A percentile compares a stretch with the other conserved stretches of the same genome.
phyloP scores from a whole-genome alignment of 805 yeast species.

The Candida awuae region DNA sequence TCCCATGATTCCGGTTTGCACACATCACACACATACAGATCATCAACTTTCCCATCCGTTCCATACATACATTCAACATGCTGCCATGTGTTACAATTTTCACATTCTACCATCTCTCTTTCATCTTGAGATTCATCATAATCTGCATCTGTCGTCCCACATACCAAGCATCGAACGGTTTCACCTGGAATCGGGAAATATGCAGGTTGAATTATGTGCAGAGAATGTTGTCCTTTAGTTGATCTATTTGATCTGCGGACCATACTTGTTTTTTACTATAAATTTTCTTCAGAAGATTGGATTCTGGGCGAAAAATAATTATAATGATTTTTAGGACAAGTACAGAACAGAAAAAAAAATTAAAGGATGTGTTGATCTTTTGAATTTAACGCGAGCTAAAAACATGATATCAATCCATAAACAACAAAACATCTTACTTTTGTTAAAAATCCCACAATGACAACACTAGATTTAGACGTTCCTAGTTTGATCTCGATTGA shows the following conservation, averaged over 20 bases:
- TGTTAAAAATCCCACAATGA: not conserved
- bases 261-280: not conserved
- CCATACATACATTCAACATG: constrained; percentile 58
- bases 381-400: too few species aligned
- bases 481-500: constrained; percentile 74
- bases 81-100: constrained; percentile 62
- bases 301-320: not conserved
- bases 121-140: constrained; percentile 49
- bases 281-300: not conserved
- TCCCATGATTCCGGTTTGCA: constrained; percentile 36
- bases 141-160: constrained; percentile 52
- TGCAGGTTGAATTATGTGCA: not conserved
- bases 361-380: too few species aligned
- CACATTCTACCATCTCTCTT: constrained; percentile 48
- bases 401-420: not conserved
- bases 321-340: too few species aligned
- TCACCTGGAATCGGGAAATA: constrained; percentile 3
- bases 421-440: not conserved
- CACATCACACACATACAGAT: constrained; percentile 43
- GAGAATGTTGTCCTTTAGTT: not conserved
- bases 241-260: not conserved
- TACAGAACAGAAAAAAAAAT: too few species aligned
- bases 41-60: constrained; percentile 34
- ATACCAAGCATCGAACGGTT: constrained; percentile 49
- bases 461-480: constrained; percentile 49